Evolutionary conservation across 805 yeast genomes (phyloP).

Genomic region (Yarrowia porcina): DNA sequence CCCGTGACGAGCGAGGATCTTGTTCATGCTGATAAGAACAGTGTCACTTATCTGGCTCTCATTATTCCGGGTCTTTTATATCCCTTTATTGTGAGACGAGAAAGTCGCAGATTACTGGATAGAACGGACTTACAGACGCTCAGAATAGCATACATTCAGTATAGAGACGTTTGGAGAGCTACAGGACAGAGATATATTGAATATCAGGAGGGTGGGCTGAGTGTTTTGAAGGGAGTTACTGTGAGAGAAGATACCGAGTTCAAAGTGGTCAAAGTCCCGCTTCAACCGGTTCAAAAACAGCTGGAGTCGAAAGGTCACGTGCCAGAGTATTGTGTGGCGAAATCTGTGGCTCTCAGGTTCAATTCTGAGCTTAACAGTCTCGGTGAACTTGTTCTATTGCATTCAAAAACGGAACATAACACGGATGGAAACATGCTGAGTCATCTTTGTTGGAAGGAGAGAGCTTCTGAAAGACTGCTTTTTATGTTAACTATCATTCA

Average conservation of each 20-base stretch:
- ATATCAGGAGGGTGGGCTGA: constrained; percentile 9
- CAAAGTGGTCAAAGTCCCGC: background rate
- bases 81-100: background rate
- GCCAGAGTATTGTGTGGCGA: background rate
- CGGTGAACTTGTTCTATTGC: background rate
- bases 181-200: constrained; percentile 6
- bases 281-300: background rate
- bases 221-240: background rate
- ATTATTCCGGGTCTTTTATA: background rate
- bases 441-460: background rate
- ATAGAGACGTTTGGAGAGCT: background rate
- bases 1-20: background rate
- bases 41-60: background rate
- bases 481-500: background rate
- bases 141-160: constrained; percentile 4
- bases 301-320: background rate
- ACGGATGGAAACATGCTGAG: constrained; percentile 6
- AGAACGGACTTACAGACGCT: constrained; percentile 2
- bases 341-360: background rate
- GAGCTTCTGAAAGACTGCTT: background rate
- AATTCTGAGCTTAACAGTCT: background rate
- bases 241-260: background rate
- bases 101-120: background rate
- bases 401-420: background rate
- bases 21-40: background rate